phyloP scores from a whole-genome alignment of 2,329 filamentous ascomycete species.

The Cercospora berteroae region DNA sequence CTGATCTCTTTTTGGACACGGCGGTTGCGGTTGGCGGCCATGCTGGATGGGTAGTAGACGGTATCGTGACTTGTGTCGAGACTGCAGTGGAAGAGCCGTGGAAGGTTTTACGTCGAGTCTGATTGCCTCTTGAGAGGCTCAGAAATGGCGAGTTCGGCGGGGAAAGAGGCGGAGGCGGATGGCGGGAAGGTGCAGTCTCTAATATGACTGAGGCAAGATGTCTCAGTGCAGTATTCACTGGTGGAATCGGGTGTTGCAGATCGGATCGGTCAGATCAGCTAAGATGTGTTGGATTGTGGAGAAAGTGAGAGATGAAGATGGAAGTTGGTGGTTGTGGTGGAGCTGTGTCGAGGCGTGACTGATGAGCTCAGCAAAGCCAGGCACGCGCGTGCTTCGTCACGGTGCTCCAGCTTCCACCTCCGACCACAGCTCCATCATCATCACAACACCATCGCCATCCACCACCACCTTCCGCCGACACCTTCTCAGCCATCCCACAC shows the following conservation, averaged over 20 bases:
- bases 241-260: neutral
- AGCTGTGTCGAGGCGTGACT: neutral
- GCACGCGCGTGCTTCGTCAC: conserved; percentile 21
- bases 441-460: conserved; percentile 9
- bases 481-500: neutral
- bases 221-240: neutral
- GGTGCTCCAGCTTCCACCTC: neutral
- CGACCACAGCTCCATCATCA: conserved; percentile 7
- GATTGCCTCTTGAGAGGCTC: conserved; percentile 2
- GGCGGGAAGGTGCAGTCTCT: neutral
- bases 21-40: conserved; percentile 58
- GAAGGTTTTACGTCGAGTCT: neutral
- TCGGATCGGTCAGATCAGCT: neutral
- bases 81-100: neutral
- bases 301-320: neutral
- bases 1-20: conserved; percentile 72
- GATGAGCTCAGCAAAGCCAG: conserved; percentile 3
- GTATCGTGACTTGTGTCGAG: neutral
- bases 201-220: neutral
- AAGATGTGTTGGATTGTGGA: neutral
- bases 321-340: neutral
- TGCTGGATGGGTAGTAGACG: conserved; percentile 16
- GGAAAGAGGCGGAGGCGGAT: neutral
- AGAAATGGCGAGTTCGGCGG: neutral
- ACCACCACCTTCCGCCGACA: conserved; percentile 5